Evolutionary conservation across 768 basidiomycete species (phyloP).

Genomic region (Lentinula guzmanii): DNA sequence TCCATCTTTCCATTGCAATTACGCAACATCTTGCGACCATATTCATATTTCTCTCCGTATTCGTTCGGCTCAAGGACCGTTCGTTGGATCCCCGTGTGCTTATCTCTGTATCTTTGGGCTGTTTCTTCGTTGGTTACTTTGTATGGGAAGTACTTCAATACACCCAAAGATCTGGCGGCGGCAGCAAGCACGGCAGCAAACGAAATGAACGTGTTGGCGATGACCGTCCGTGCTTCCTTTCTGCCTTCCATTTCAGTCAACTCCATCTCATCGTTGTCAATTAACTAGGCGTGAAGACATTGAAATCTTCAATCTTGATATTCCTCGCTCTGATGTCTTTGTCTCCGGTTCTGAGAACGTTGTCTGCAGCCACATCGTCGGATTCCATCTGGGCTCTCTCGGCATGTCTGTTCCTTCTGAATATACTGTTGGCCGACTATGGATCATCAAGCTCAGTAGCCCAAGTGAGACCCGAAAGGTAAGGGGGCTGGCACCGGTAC

Average conservation of each 20-base stretch:
- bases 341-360: conserved; percentile 84
- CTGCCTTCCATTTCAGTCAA: background rate
- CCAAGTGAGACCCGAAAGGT: conserved; percentile 57
- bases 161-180: conserved; percentile 12
- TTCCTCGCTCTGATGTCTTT: conserved; percentile 86
- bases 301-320: conserved; percentile 82
- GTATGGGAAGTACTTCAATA: conserved; percentile 52
- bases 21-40: conserved; percentile 81
- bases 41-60: conserved; percentile 77
- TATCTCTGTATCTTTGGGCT: conserved; percentile 55
- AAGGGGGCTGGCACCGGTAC: conserved; percentile 11
- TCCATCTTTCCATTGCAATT: conserved; percentile 65
- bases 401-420: conserved; percentile 77
- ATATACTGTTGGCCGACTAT: conserved; percentile 82
- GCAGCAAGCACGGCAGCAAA: conserved; percentile 14
- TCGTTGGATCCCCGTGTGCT: conserved; percentile 64
- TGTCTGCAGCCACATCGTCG: conserved; percentile 92
- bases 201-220: background rate
- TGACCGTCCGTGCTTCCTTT: conserved; percentile 1
- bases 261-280: background rate
- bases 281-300: conserved; percentile 54
- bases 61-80: conserved; percentile 61
- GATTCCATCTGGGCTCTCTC: conserved; percentile 97
- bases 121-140: conserved; percentile 56
- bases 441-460: conserved; percentile 31